Conservation (phyloP, 139 green algal species). For the Coccomyxa sp. region DNA sequence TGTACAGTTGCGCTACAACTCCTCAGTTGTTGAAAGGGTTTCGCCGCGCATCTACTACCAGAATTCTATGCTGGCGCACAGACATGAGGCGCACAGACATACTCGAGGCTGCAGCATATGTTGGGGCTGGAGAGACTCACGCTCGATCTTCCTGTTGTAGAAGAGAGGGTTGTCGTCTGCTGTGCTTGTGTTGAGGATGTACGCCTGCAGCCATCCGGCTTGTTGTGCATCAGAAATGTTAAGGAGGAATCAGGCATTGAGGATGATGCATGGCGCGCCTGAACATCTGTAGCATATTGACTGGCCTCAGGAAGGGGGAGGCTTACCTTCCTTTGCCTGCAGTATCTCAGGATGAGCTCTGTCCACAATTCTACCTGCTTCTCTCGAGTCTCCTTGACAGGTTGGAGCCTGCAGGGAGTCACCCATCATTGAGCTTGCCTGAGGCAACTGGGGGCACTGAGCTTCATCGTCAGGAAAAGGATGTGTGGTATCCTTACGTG, state of each 20-base stretch:
- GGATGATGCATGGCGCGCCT: too few relatives aligned
- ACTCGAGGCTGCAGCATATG: too few relatives aligned
- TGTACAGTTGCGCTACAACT: too few relatives aligned
- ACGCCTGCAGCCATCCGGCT: conserved; percentile 30
- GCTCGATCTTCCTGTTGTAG: conserved; percentile 54
- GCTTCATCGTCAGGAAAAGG: neutral
- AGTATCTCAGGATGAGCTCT: conserved; percentile 69
- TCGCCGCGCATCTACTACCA: too few relatives aligned
- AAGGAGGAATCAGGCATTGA: too few relatives aligned
- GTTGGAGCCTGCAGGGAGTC: conserved; percentile 60
- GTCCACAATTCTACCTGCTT: conserved; percentile 73
- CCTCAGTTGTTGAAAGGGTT: too few relatives aligned
- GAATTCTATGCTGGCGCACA: too few relatives aligned
- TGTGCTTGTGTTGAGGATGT: conserved; percentile 36
- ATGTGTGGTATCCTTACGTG: conserved; percentile 45
- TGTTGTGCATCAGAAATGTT: too few relatives aligned
- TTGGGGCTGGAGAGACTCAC: conserved; percentile 55
- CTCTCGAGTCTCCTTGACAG: conserved; percentile 72
- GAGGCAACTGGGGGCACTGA: too few relatives aligned
- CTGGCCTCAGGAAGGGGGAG: too few relatives aligned
- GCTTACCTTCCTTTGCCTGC: conserved; percentile 62
- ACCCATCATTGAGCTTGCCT: too few relatives aligned
- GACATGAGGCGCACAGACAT: neutral
- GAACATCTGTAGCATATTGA: too few relatives aligned
- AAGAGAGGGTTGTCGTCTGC: conserved; percentile 54